Percentiles rank a stretch among this genome's conserved stretches.
Conservation (phyloP, 1,284 basidiomycete species). For the Wallemia mellicola region DNA sequence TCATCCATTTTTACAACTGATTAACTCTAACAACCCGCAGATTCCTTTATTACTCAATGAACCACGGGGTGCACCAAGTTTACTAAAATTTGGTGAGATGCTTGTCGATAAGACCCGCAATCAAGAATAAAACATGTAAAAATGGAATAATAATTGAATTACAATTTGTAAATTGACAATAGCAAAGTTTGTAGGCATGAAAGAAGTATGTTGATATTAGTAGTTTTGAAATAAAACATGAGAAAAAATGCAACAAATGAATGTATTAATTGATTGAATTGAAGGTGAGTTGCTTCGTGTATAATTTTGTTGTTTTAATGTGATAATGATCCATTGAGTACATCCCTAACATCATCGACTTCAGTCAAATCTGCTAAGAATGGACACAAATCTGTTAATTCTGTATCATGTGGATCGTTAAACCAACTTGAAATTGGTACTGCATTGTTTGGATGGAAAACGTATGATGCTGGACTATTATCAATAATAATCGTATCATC, state of each 20-base stretch:
- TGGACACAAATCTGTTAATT: conserved; percentile 72
- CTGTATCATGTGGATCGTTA: conserved; percentile 91
- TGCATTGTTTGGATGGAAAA: conserved; percentile 97
- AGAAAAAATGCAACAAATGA: too few relatives aligned
- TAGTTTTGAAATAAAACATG: too few relatives aligned
- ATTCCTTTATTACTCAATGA: background rate
- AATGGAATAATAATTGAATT: background rate
- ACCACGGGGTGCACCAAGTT: background rate
- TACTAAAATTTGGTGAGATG: background rate
- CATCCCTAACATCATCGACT: conserved; percentile 71
- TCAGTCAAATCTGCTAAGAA: conserved; percentile 64
- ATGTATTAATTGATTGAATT: too few relatives aligned
- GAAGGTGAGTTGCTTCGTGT: too few relatives aligned
- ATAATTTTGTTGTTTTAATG: too few relatives aligned
- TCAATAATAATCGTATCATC: conserved; percentile 88
- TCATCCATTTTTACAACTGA: background rate
- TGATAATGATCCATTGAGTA: conserved; percentile 29
- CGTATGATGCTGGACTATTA: conserved; percentile 94
- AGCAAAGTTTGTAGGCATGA: too few relatives aligned
- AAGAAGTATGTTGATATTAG: too few relatives aligned
- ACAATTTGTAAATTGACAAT: background rate
- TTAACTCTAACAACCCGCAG: background rate
- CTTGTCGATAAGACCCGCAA: background rate
- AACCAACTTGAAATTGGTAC: conserved; percentile 98
- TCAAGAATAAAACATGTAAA: background rate